Base-by-base conservation (phyloP, 257 asterid genomes). In the Capsicum rhomboideum region DNA sequence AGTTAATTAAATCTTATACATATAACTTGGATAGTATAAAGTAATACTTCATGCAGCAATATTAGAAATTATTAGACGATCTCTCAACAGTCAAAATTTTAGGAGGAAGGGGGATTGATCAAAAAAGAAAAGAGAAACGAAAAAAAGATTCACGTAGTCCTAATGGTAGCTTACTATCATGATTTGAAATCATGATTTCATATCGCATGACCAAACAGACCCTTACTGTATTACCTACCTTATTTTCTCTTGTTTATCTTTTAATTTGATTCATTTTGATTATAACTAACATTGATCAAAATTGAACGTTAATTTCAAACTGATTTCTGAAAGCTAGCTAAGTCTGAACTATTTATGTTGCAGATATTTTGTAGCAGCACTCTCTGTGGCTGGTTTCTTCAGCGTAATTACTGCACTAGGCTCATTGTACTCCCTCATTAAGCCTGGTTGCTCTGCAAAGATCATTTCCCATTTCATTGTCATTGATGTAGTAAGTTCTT, bases 301-400 rank as follows among this genome's bases (percentile, higher is more conserved):
- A 63, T 58, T 61, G 59, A 82, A 26, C 20, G 18, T 61, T 4
- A 23, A 61, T 49, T 46, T 63, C 61, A 16, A 49, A 75, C 44
- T 9, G 10, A 49, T 23, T 23, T 42, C 28, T 17, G 31, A 63
- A 58, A 42, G 28, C 18, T 40, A 56, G 10, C 23, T 58, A 80
- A 82, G 21, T 2, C 16, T 12, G 6, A 31, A 74, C n/a, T 12
- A 20, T 53, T 61, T n/a, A 52, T 34, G 21, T 55, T 90, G 88
- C 89, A 90, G 93, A 85, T 90, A 90, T 83, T 84, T 90, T 31
- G 72, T 88, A 37, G 91, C 86, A 84, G 93, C 91, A 11, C 63
- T 88, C 42, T 88, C 91, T 2, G 90, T 88, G n/a, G 85, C 89
- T 44, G 90, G 90, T 42, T 46, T 87, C 42, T 87, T 87, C 83